phyloP scores from a whole-genome alignment of 164 flowering plant genomes.

The Magnolia sinica region DNA sequence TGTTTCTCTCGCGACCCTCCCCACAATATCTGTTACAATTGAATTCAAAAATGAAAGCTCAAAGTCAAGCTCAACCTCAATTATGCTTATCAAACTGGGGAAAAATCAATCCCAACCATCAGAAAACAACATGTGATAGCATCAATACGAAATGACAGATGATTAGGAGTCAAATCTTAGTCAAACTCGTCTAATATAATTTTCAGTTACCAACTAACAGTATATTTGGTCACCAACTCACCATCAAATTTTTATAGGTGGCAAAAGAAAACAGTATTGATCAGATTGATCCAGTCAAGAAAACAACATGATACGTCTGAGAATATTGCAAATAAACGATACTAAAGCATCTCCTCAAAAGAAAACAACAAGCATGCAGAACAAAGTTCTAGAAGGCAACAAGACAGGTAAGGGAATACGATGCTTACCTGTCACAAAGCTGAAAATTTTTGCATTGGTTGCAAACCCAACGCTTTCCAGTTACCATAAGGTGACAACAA shows the following conservation, averaged over 20 bases:
- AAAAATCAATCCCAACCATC: no score
- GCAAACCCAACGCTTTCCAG: constrained; percentile 93
- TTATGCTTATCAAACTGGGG: neutral
- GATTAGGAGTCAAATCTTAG: neutral
- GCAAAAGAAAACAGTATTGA: neutral
- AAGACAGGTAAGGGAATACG: constrained; percentile 1
- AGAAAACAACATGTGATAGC: neutral
- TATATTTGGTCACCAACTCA: neutral
- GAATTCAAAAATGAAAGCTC: neutral
- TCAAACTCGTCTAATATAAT: neutral
- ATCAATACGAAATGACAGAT: neutral
- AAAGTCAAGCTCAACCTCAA: neutral
- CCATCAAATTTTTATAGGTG: neutral
- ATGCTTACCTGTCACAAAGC: constrained; percentile 85
- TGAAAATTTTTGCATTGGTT: constrained; percentile 81
- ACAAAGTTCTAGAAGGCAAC: neutral
- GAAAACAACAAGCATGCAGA: neutral
- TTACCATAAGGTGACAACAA: constrained; percentile 80
- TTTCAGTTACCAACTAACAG: neutral
- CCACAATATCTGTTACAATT: no score
- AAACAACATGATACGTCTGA: no score
- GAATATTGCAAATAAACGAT: no score
- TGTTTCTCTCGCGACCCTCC: no score
- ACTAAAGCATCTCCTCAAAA: neutral
- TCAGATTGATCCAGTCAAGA: neutral